Evolutionary conservation across 192 early-diverging fungal genomes (phyloP), one percentile per base, ranked within the genome.

Genomic region (Backusella macrospora): DNA sequence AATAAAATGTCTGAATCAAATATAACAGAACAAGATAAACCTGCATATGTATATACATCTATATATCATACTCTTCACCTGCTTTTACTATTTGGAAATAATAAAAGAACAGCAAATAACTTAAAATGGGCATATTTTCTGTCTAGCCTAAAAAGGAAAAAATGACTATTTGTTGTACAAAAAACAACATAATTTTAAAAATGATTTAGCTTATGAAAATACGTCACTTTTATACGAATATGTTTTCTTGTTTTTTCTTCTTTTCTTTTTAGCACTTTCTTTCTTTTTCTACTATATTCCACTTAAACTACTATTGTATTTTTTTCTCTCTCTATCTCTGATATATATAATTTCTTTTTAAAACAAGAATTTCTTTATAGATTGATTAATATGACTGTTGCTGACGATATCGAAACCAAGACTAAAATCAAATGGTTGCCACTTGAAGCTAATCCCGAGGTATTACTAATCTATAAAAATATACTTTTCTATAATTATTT

Each of bases 381-480:
- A 26, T 26, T 59, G 52, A 59, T 34, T 34, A 34, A 34, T 34
- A 34, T 34, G 29, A 34, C 29, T 34, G 29, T 34, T 34, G 29
- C 29, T 34, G 29, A 34, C 29, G 29, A 18, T 59, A 59, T 59
- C 26, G 52, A 59, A 4, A 59, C 52, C n/a, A 12, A 23, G 9
- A 47, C 76, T 18, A 85, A 82, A 70, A 72, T 86, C 3, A 80
- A 78, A 72, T 97, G 96, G 96, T 73, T 95, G 12, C 94, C 96
- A 6, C 89, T 97, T 62, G 96, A 97, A 82, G 92, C 94, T 0
- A 94, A 94, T 68, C 96, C 96, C 44, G 89, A 94, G 34, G 92
- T 93, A 76, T 81, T 62, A 48, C 23, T 21, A 44, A n/a, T 65
- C 8, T 68, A 44, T 72, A 14, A 34, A 21, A 6, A 14, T 62